Evolutionary conservation across 805 yeast species (phyloP), one percentile per base, ranked within the genome.

Genomic region (Ogataea pignaliae): DNA sequence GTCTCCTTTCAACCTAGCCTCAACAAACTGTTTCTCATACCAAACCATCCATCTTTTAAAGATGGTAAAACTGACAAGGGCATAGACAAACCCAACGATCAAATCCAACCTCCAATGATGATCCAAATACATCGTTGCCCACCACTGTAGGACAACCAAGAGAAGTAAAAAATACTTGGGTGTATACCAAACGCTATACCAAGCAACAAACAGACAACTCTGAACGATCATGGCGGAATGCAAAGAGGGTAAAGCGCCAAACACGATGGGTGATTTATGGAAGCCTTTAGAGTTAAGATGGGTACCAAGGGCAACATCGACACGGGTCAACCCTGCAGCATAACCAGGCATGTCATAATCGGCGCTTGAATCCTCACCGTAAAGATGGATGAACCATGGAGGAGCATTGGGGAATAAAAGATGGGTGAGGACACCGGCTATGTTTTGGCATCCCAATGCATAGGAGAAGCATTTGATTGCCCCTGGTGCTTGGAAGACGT

Each of bases 231-330:
- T 79, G 17, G 87, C 83, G 3, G 81, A 72, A 57, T 82, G 88
- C 38, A 81, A 58, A 1, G 85, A 83, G 9, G 93, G 83, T 53
- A 77, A 70, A 1, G 97, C 97, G 26, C 85, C 88, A 66, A 83
- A 83, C 29, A 81, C 87, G 39, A 81, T 80, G 4, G 88, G 88
- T 8, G 79, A 71, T 53, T 74, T 72, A 58, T 81, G 85, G 69
- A 81, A 82, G 2, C 86, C 85, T 13, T 75, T 66, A 1, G 82
- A 70, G 52, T 77, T 75, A 45, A 81, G 51, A 56, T 79, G 81
- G 0, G 83, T 77, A 1, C 85, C 85, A 51, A 81, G 55, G 18
- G 80, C 81, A 28, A 73, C 62, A 55, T 82, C 87, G n/a, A 79
- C 81, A 37, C 87, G 66, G 3, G 79, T 76, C 36, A 83, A 65